Base-by-base conservation (phyloP, 2,329 filamentous ascomycete genomes). In the Venturia oleaginea region DNA sequence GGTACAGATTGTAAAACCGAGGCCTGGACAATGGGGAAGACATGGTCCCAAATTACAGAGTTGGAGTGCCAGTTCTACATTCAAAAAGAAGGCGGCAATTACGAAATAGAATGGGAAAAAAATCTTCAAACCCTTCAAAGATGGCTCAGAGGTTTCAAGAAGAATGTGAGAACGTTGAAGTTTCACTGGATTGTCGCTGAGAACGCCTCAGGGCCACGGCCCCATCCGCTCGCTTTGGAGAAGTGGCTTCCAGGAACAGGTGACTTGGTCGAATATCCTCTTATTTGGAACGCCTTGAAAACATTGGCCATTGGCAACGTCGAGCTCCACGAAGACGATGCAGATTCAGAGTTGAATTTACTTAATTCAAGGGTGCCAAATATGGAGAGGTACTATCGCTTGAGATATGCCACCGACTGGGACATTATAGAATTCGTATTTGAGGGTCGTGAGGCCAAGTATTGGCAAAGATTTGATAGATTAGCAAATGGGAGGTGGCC, bases 71-170 rank as follows among this genome's bases (percentile, higher is more conserved):
- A 57, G 19, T 57, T 57, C 19, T 34, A 57, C 27, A 15, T 34
- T 19, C 51, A 57, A 15, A n/a, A 34, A 34, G 51, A 57, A 19
- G 19, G 30, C 10, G 27, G 17, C 30, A n/a, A 8, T 6, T 57
- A 57, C 51, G 51, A 32, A 19, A 32, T 57, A 1, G 17, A 34
- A 22, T 57, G 51, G 51, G 27, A n/a, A 8, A 6, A 57, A 8
- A 57, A 17, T 34, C 30, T 57, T 8, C 51, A 57, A 57, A 34
- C 24, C 8, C 51, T 57, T 4, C 51, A 57, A 19, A 32, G 51
- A n/a, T 57, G 51, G 51, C 34, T 57, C 15, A 57, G 51, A 57
- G 51, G 51, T n/a, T 57, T 57, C 30, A 19, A 32, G 27, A n/a
- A 34, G 17, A 57, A 57, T 34, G 15, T 57, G 30, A 32, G 24